Base-by-base conservation (phyloP, 257 asterid genomes). In the Henckelia pumila region DNA sequence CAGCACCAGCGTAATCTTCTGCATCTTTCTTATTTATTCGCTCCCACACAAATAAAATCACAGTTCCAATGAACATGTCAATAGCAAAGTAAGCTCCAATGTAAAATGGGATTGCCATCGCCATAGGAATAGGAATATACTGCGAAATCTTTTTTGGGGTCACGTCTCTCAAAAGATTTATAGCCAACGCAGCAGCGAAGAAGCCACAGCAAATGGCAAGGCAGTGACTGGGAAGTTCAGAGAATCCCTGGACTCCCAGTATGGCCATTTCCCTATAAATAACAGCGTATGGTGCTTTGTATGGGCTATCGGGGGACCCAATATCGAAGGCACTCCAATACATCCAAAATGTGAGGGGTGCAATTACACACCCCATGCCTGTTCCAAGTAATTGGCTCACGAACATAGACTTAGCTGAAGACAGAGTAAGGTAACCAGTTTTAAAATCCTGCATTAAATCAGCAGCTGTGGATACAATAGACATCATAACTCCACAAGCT, bases 401-500 rank as follows among this genome's bases (percentile, higher is more conserved):
- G 58, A 92, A 92, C 98, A 92, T 92, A 1, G 98, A 92, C 50
- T 83, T 88, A 4, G 97, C 94, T n/a, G 98, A 92, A 23, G 98
- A 92, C 44, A 81, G 37, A 5, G 98, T 92, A 6, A 92, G 93
- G 71, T 89, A 89, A 37, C 96, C 97, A 0, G 97, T 92, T 60
- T 86, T 92, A 49, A 92, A 89, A 78, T 92, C 98, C 77, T 92
- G 97, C 98, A 92, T 92, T 66, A 92, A 57, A 62, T 92, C 98
- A 55, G 98, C 98, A 37, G 97, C 97, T 40, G 97, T 92, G 71
- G 98, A 81, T 70, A 92, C 98, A 24, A 92, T 89, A 47, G 96
- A 82, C 97, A 92, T 92, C 96, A 92, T 89, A 30, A 89, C 98
- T 24, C 98, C 98, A 78, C 98, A 92, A 25, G 95, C 94, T 21